phyloP scores from a whole-genome alignment of 805 yeast genomes.

The Torulaspora delbrueckii region DNA sequence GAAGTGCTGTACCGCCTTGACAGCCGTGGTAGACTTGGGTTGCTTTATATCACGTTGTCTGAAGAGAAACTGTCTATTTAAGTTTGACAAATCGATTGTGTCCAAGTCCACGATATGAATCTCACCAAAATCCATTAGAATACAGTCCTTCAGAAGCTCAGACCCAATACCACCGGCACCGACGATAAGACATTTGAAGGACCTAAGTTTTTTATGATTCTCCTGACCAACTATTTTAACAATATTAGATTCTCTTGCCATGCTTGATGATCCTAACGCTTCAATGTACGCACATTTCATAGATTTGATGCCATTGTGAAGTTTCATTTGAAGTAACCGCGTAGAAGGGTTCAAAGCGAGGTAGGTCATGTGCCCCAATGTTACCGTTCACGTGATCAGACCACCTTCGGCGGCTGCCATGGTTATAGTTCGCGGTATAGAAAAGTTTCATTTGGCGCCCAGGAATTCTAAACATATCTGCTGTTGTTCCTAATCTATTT shows the following conservation, averaged over 20 bases:
- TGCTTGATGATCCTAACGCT: not conserved
- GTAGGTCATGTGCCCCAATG: too few species aligned
- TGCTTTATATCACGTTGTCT: conserved; percentile 85
- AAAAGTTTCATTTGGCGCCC: too few species aligned
- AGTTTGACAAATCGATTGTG: conserved; percentile 86
- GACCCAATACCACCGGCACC: conserved; percentile 99
- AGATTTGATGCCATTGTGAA: too few species aligned
- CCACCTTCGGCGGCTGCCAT: too few species aligned
- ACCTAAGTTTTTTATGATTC: conserved; percentile 24
- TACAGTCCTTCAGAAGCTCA: conserved; percentile 76
- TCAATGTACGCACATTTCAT: too few species aligned
- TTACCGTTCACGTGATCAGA: too few species aligned
- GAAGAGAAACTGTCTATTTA: conserved; percentile 90
- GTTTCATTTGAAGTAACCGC: too few species aligned
- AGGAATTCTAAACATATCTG: too few species aligned
- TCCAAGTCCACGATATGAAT: conserved; percentile 92
- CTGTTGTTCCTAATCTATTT: too few species aligned
- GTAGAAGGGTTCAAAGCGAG: too few species aligned
- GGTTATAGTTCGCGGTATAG: too few species aligned
- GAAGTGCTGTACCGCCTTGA: conserved; percentile 72
- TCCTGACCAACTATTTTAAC: conserved; percentile 28
- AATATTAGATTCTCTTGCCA: conserved; percentile 25
- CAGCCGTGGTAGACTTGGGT: conserved; percentile 82
- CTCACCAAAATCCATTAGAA: conserved; percentile 76
- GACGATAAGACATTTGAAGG: conserved; percentile 65